Percentiles rank a stretch among this genome's conserved stretches.
Conservation (phyloP, 345 rosid species). For the Eutrema heterophyllum region DNA sequence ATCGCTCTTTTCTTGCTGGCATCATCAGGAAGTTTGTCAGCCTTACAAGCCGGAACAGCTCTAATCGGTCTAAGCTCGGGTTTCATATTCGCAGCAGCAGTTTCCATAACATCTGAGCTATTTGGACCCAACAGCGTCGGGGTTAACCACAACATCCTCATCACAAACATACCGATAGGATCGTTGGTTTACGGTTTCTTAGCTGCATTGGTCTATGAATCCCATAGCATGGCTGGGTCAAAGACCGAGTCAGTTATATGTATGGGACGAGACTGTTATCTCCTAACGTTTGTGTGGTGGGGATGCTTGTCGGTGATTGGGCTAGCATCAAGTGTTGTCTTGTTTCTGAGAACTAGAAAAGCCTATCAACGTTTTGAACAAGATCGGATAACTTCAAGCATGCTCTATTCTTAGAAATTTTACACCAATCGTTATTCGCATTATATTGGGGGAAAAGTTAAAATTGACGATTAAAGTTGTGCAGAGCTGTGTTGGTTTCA, state of each 20-base stretch:
- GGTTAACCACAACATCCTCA: slow-evolving; percentile 91
- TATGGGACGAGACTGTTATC: slow-evolving; percentile 80
- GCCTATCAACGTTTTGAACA: slow-evolving; percentile 75
- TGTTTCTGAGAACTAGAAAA: slow-evolving; percentile 71
- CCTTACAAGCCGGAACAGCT: slow-evolving; percentile 58
- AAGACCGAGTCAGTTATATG: slow-evolving; percentile 37
- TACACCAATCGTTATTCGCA: no score
- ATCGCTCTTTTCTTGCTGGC: slow-evolving; percentile 71
- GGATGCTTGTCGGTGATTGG: slow-evolving; percentile 79
- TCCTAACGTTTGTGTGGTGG: slow-evolving; percentile 80
- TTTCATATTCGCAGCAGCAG: slow-evolving; percentile 92
- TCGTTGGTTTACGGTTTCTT: slow-evolving; percentile 74
- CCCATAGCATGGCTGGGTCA: slow-evolving; percentile 35
- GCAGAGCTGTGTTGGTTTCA: background rate
- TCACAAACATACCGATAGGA: slow-evolving; percentile 89
- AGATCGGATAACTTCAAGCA: slow-evolving; percentile 38
- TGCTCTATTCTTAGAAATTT: slow-evolving; percentile 12
- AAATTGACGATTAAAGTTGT: background rate
- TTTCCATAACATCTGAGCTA: slow-evolving; percentile 83
- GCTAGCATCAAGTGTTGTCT: slow-evolving; percentile 49
- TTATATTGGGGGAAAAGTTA: background rate
- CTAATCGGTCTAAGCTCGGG: slow-evolving; percentile 82
- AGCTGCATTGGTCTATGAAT: slow-evolving; percentile 78
- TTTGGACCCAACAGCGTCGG: slow-evolving; percentile 90
- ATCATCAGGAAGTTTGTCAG: slow-evolving; percentile 40